Conservation (phyloP, 2,329 filamentous ascomycete genomes). For the Bipolaris cookei region DNA sequence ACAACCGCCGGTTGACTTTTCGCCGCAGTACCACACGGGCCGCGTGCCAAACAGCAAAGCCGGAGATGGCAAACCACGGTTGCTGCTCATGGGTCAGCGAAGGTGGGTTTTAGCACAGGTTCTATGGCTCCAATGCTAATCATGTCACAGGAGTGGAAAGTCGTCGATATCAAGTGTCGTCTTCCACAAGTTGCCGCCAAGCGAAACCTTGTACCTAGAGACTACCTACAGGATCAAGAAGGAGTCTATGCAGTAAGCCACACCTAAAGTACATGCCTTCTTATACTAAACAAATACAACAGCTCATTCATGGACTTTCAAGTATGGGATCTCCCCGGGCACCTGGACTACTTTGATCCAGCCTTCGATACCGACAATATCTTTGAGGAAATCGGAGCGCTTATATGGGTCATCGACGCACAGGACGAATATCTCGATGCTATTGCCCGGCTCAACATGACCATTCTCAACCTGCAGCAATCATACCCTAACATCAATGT, state of each 20-base stretch:
- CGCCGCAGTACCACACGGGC: slow-evolving; percentile 52
- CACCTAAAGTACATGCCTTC: background rate
- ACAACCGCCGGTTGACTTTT: slow-evolving; percentile 46
- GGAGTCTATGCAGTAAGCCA: slow-evolving; percentile 86
- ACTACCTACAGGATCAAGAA: slow-evolving; percentile 94
- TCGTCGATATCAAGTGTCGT: slow-evolving; percentile 98
- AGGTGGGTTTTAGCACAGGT: slow-evolving; percentile 62
- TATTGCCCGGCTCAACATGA: slow-evolving; percentile 82
- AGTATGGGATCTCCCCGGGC: slow-evolving; percentile 96
- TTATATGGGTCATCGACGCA: slow-evolving; percentile 98
- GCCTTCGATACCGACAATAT: slow-evolving; percentile 91
- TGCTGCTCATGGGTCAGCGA: slow-evolving; percentile 94
- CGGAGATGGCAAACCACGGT: slow-evolving; percentile 74
- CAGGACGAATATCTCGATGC: slow-evolving; percentile 97
- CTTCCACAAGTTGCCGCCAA: slow-evolving; percentile 97
- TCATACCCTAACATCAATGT: slow-evolving; percentile 93
- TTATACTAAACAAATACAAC: slow-evolving; percentile 9
- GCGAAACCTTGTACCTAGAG: slow-evolving; percentile 93
- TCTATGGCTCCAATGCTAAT: slow-evolving; percentile 18
- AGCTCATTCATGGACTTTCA: slow-evolving; percentile 99
- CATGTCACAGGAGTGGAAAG: slow-evolving; percentile 79
- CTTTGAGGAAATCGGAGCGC: slow-evolving; percentile 89
- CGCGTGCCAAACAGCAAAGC: slow-evolving; percentile 57
- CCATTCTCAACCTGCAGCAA: slow-evolving; percentile 86
- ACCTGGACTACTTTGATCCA: slow-evolving; percentile 89